These are phyloP conservation scores for Globisporangium uncinulatum DNA, from an alignment of 352 stramenopile genomes.

Conservation along the genomic window DNA sequence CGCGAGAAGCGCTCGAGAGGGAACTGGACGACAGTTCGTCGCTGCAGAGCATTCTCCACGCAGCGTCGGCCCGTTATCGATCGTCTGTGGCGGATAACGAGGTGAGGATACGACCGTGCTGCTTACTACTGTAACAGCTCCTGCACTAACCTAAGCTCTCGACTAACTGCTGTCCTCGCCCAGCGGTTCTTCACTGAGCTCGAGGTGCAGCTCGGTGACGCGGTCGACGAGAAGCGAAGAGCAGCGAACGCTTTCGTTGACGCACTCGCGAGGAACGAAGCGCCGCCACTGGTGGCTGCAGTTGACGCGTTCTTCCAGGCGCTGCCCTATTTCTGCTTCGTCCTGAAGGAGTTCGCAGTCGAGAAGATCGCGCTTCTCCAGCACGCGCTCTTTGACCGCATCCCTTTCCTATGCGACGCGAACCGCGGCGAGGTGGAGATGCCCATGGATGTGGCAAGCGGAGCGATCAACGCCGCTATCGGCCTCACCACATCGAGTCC, in stretches of 20 bases:
- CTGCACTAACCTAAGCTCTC: not conserved
- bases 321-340: constrained; percentile 38
- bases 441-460: constrained; percentile 11
- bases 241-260: constrained; percentile 34
- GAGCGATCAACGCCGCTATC: constrained; percentile 23
- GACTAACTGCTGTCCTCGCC: not conserved
- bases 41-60: constrained; percentile 26
- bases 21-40: constrained; percentile 11
- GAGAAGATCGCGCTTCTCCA: constrained; percentile 29
- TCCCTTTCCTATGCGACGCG: constrained; percentile 36
- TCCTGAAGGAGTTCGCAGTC: constrained; percentile 32
- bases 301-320: constrained; percentile 25
- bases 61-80: constrained; percentile 3
- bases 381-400: constrained; percentile 21
- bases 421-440: constrained; percentile 18
- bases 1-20: constrained; percentile 20
- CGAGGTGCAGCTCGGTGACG: constrained; percentile 34
- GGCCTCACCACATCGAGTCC: constrained; percentile 10
- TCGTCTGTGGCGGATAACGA: constrained; percentile 3
- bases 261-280: constrained; percentile 14
- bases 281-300: constrained; percentile 16
- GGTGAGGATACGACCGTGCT: not conserved
- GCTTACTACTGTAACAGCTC: not conserved
- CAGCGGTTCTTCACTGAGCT: constrained; percentile 37
- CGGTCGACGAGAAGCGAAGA: constrained; percentile 23